Base-by-base conservation (phyloP, 2,329 filamentous ascomycete genomes). In the Chaetoscypha palmicola region DNA sequence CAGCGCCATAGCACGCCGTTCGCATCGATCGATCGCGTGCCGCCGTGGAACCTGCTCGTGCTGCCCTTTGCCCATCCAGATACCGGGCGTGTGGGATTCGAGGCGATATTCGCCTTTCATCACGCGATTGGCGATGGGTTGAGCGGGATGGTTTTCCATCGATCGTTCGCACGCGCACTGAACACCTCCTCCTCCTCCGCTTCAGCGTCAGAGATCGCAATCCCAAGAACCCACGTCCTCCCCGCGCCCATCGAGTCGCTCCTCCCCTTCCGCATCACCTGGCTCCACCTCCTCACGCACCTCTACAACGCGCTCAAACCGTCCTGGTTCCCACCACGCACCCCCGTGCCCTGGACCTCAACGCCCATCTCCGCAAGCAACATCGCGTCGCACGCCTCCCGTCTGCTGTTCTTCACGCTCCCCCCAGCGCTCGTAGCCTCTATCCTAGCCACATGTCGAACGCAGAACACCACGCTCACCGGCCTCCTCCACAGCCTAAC, bases 61-160 rank as follows among this genome's bases (percentile, higher is more conserved):
- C 55, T 68, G 17, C 54, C 59, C 23, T 47, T 48, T 23, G 45
- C 57, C 4, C 17, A 37, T 20, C 7, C 23, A 34, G n/a, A 24
- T 3, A 24, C 11, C 36, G 21, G 38, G 40, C 40, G 26, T 36
- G 23, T 43, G 28, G 20, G 38, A 30, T 49, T 55, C 41, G 46
- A 51, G 45, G 20, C 74, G 10, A 49, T 68, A 4, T 74, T 77
- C 49, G 63, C 66, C 4, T 73, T 64, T 24, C 76, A 79, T 48
- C 76, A 79, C 50, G 64, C 67, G 0, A 61, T 79, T 14, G 65
- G 66, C 19, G 76, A 79, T 49, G 76, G 76, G 1, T 62, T 66
- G 10, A 68, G 69, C 49, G 70, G 68, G 0, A 59, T 62, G 21
- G 53, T 66, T 2, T 77, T 80, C 49, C 76, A 79, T 48, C 58